Percentiles rank a stretch among this genome's conserved stretches.
These are phyloP conservation scores for Fusarium tupiense DNA, from an alignment of 2,329 filamentous ascomycete genomes.

Conservation along the genomic window DNA sequence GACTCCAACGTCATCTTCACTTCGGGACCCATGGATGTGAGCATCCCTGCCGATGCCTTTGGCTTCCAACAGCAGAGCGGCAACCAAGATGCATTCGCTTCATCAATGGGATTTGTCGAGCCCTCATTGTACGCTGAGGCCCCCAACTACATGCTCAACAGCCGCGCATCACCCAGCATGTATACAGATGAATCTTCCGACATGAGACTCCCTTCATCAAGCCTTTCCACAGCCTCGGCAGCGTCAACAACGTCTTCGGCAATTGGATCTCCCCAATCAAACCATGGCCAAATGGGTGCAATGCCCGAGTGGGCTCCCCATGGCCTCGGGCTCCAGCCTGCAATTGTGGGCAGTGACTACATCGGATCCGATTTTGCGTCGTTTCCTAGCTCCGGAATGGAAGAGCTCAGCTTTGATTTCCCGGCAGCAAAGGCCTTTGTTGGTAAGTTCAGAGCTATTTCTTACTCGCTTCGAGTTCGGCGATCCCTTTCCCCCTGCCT, in stretches of 20 bases:
- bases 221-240: constrained; percentile 68
- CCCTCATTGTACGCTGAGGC: constrained; percentile 59
- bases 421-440: constrained; percentile 62
- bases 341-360: constrained; percentile 69
- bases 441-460: constrained; percentile 59
- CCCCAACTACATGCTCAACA: constrained; percentile 56
- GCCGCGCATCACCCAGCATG: constrained; percentile 58
- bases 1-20: constrained; percentile 53
- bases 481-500: constrained; percentile 24
- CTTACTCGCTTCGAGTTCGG: constrained; percentile 32
- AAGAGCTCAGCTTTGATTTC: constrained; percentile 63
- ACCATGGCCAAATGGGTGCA: constrained; percentile 65
- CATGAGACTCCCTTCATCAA: constrained; percentile 62
- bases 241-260: constrained; percentile 73
- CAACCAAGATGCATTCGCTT: constrained; percentile 48
- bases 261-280: constrained; percentile 73
- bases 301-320: constrained; percentile 67
- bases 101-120: constrained; percentile 55
- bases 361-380: constrained; percentile 65
- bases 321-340: constrained; percentile 68
- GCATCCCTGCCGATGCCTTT: constrained; percentile 59
- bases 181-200: constrained; percentile 61
- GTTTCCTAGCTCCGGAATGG: constrained; percentile 59
- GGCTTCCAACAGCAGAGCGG: constrained; percentile 49
- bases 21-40: constrained; percentile 58